Evolutionary conservation across 176 grass and related monocot species (phyloP), one percentile per base, ranked within the genome.

Genomic region (Triticum urartu): DNA sequence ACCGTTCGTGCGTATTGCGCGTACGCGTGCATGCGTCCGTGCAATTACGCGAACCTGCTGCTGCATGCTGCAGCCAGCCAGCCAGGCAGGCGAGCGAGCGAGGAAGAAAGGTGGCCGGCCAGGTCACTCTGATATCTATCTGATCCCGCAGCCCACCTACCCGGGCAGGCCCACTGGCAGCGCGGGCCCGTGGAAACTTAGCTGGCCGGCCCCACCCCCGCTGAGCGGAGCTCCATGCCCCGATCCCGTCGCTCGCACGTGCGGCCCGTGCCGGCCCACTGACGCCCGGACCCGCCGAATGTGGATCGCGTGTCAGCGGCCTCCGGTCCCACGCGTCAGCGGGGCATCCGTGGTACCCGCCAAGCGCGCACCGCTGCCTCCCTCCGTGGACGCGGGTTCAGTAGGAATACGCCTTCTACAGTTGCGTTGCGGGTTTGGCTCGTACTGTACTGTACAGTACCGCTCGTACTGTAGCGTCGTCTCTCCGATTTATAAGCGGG

Each of bases 251-350:
- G 36, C 35, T 59, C 70, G 12, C 81, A 85, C 81, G 87, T 80
- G 82, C 81, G 68, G n/a, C 11, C n/a, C 62, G 5, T 18, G 1
- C 8, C 42, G 1, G 18, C 0, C 9, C 70, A 21, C 78, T 86
- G 36, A 62, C 47, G 34, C 0, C 0, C 0, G 42, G 70, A 5
- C 47, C 72, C 75, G 1, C 0, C 0, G 0, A 0, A 0, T 0
- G 1, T 5, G 39, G 2, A 66, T 39, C 65, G 63, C 40, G 33
- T 54, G 75, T 56, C 81, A 89, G 75, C 2, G 17, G 45, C 62
- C 1, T 4, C 13, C 3, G 50, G 9, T 5, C 42, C 78, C 61
- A 77, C 45, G 7, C 28, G 48, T 18, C 24, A 83, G 72, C 18
- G 6, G n/a, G 8, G 6, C 17, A 3, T 20, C 0, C 54, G 52